phyloP scores from a whole-genome alignment of 2,329 filamentous ascomycete genomes.

The Botrytis galanthina region DNA sequence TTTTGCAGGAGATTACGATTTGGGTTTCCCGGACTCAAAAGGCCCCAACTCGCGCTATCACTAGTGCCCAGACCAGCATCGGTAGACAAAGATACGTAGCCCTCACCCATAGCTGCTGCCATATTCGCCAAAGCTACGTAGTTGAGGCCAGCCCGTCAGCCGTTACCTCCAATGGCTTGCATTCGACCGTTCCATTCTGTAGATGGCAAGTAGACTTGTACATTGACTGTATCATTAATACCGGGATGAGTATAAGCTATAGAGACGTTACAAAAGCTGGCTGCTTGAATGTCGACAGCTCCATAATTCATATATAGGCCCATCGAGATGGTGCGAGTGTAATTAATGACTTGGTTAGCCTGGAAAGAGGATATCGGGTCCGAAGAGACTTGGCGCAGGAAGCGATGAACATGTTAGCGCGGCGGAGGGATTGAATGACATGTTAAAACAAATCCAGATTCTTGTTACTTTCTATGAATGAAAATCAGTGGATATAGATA shows the following conservation, averaged over 20 bases:
- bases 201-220: slow-evolving; percentile 33
- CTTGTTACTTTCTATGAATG: background rate
- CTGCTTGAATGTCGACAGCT: background rate
- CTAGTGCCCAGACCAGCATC: slow-evolving; percentile 22
- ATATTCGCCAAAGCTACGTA: background rate
- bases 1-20: slow-evolving; percentile 37
- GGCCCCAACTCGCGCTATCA: slow-evolving; percentile 5
- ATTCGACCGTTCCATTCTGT: slow-evolving; percentile 38
- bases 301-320: background rate
- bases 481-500: background rate
- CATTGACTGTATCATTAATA: background rate
- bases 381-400: background rate
- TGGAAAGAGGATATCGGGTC: background rate
- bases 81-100: slow-evolving; percentile 35
- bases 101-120: slow-evolving; percentile 13
- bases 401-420: background rate
- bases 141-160: slow-evolving; percentile 14
- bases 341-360: background rate
- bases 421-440: background rate
- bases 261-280: background rate
- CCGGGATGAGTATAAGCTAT: slow-evolving; percentile 1
- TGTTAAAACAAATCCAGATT: background rate
- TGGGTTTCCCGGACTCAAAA: slow-evolving; percentile 23
- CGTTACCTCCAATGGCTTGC: slow-evolving; percentile 38
- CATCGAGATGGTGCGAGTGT: background rate